phyloP scores from a whole-genome alignment of 768 basidiomycete species.

The Boletus vermiculosoides region DNA sequence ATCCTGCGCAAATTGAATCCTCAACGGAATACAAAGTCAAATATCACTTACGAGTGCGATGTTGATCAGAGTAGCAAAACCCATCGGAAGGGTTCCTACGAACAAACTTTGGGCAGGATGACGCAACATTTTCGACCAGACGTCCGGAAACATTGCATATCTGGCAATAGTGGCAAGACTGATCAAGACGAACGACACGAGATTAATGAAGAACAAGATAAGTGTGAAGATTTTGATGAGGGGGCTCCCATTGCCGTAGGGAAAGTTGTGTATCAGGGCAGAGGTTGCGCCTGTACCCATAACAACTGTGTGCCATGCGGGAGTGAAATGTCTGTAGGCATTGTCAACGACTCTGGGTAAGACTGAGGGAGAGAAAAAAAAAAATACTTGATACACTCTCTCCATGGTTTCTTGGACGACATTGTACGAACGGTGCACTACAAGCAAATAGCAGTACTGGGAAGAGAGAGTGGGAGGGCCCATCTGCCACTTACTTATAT shows the following conservation, averaged over 20 bases:
- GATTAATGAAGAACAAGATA: slow-evolving; percentile 40
- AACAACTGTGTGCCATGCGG: slow-evolving; percentile 46
- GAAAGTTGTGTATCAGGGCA: slow-evolving; percentile 41
- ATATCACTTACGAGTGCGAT: slow-evolving; percentile 34
- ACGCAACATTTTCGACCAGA: slow-evolving; percentile 46
- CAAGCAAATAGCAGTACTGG: not conserved
- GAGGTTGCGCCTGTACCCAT: slow-evolving; percentile 48
- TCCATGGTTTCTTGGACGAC: slow-evolving; percentile 35
- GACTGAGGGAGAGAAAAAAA: not conserved
- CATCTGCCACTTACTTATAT: not conserved
- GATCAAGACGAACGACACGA: slow-evolving; percentile 39
- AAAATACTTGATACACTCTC: slow-evolving; percentile 35
- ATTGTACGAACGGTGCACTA: not conserved
- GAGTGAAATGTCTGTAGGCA: slow-evolving; percentile 42
- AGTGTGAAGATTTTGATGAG: slow-evolving; percentile 37
- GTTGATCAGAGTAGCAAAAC: slow-evolving; percentile 43
- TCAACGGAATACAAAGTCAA: not conserved
- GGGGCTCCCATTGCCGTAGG: slow-evolving; percentile 38
- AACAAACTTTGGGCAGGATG: slow-evolving; percentile 48
- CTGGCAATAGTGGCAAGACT: slow-evolving; percentile 36
- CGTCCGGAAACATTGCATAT: slow-evolving; percentile 40
- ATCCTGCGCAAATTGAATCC: slow-evolving; percentile 14
- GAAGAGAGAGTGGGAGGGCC: not conserved
- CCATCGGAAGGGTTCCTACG: slow-evolving; percentile 46
- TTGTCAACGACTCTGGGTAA: not conserved